Conservation (phyloP, 106 monocot species). For the Dendrobium officinale region DNA sequence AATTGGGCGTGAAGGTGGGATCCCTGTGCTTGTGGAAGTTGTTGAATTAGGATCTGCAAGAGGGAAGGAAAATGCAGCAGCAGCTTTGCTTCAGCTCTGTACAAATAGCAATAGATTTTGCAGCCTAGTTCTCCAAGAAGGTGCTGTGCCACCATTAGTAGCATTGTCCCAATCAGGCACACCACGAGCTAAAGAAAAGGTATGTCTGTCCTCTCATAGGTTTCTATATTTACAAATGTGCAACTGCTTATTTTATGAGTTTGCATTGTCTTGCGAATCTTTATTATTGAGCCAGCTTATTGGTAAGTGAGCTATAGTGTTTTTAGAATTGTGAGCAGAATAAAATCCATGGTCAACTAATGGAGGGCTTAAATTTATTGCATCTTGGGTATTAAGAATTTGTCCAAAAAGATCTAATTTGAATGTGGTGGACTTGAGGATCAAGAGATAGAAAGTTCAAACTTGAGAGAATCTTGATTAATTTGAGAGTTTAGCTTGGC, state of each 20-base stretch:
- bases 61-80: slow-evolving; percentile 93
- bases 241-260: slow-evolving; percentile 59
- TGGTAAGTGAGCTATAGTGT: no score
- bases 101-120: slow-evolving; percentile 85
- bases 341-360: slow-evolving; percentile 57
- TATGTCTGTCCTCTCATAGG: slow-evolving; percentile 9
- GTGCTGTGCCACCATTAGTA: slow-evolving; percentile 88
- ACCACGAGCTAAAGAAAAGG: slow-evolving; percentile 90
- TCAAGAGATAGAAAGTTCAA: no score
- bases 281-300: slow-evolving; percentile 34
- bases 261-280: slow-evolving; percentile 60
- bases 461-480: no score
- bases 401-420: slow-evolving; percentile 28
- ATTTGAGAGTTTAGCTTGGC: no score
- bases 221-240: slow-evolving; percentile 54
- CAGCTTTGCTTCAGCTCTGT: slow-evolving; percentile 87
- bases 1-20: slow-evolving; percentile 77
- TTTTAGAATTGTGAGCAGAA: slow-evolving; percentile 6
- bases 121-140: slow-evolving; percentile 76
- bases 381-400: no score
- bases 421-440: no score
- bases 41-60: slow-evolving; percentile 93
- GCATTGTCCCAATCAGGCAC: slow-evolving; percentile 90
- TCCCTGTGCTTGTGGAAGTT: slow-evolving; percentile 82
- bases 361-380: background rate